Base-by-base conservation (phyloP, 495 filamentous ascomycete genomes). In the Penicillium waksmanii region DNA sequence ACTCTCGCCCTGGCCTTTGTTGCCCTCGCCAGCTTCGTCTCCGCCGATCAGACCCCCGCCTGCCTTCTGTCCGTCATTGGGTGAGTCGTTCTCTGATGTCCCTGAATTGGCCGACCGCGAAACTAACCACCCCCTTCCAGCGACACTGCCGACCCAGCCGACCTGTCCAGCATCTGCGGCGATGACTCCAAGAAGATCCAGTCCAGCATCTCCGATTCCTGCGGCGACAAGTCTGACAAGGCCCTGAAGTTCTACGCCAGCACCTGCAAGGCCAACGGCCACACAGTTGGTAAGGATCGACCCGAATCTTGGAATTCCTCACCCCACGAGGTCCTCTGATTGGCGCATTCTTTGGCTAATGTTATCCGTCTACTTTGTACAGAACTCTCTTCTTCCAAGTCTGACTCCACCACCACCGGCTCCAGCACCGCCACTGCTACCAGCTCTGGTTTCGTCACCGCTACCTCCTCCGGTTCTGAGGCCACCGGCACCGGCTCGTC, bases 31-130 rank as follows among this genome's bases (percentile, higher is more conserved):
- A 74, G 70, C 58, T 57, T 77, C 50, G 75, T 67, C 33, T 57
- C 59, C 47, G 69, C 70, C 49, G 46, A 57, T 15, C 53, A 62
- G 35, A 65, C 74, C 18, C 68, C 71, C 10, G 73, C 73, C 53
- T 78, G 75, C 61, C 61, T 78, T 31, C 61, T 77, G 50, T 65
- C 65, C 8, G 70, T 70, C 35, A 68, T 78, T 10, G 73, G 73
- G 75, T 78, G 72, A 46, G 74, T 60, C 42, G 19, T 17, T 9
- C 6, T 17, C 4, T 23, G 12, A 43, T 13, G 17, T 48, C 23
- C 46, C 46, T 48, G 19, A 48, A 50, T 36, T 47, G 8, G 27
- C 19, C 21, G 2, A 44, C 15, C 27, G 27, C 17, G 40, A 33
- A 60, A 53, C 62, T 74, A 56, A 76, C 57, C 23, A 23, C 23